Conservation (phyloP, 2,329 filamentous ascomycete species). For the Aspergillus sojae region DNA sequence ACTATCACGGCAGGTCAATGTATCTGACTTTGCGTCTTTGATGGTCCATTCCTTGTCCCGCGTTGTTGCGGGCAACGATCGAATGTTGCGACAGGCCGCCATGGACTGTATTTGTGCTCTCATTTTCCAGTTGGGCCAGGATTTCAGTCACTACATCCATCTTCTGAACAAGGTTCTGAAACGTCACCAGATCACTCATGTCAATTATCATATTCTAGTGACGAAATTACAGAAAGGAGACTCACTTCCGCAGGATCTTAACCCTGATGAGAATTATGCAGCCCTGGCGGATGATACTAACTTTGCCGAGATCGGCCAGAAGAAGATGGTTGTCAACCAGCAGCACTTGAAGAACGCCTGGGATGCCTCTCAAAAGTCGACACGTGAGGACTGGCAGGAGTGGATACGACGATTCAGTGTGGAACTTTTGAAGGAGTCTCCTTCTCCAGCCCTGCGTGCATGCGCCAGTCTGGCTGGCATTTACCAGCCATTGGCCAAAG, state of each 20-base stretch:
- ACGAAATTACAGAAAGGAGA: conserved; percentile 94
- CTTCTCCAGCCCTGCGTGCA: conserved; percentile 89
- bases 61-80: conserved; percentile 74
- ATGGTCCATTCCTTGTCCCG: conserved; percentile 93
- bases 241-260: conserved; percentile 90
- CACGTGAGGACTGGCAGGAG: conserved; percentile 98
- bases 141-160: conserved; percentile 91
- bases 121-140: conserved; percentile 92
- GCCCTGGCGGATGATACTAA: conserved; percentile 78
- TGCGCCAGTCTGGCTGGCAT: conserved; percentile 89
- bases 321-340: conserved; percentile 96
- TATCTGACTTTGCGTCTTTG: conserved; percentile 94
- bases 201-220: conserved; percentile 89
- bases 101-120: conserved; percentile 93
- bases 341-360: conserved; percentile 96
- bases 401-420: conserved; percentile 98
- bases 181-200: conserved; percentile 78
- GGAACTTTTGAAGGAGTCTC: conserved; percentile 90
- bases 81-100: conserved; percentile 74
- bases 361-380: conserved; percentile 96
- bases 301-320: conserved; percentile 81
- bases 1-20: conserved; percentile 91
- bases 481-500: conserved; percentile 86
- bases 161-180: conserved; percentile 87
- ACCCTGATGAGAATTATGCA: conserved; percentile 78